Base-by-base conservation (phyloP, 441 rosid genomes). In the Adansonia gregorii region DNA sequence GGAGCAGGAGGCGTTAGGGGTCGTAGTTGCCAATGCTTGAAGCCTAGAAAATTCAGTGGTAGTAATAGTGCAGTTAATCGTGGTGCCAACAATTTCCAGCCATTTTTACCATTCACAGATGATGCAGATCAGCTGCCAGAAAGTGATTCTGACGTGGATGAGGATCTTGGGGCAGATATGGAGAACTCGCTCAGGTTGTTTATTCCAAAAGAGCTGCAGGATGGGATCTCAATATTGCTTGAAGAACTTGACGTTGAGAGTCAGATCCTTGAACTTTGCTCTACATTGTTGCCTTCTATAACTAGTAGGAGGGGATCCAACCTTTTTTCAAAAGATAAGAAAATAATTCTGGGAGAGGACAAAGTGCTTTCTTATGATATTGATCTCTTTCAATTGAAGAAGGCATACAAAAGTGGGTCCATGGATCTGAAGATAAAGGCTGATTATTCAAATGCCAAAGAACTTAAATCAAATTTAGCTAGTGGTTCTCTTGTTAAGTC, bases 1-100 rank as follows among this genome's bases (percentile, higher is more conserved):
- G 99, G 99, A 87, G 99, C 99, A 17, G 99, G 99, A 76, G 98
- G 99, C 85, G 99, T 93, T 77, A 92, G 97, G 85, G 98, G 99
- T 76, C 91, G 95, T 89, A 92, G 84, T 86, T 97, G 99, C 76
- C 99, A 93, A 79, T 95, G 99, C 85, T 84, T 95, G 91, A 97
- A 97, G 87, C 98, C 99, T 75, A 95, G 98, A 52, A 93, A 95
- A 86, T 91, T 88, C 83, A 90, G 87, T 78, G 94, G 91, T 79
- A 86, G 74, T 86, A 94, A 89, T 75, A 86, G 73, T 64, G 85
- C 81, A 45, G 90, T 94, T 66, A 78, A 85, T 76, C 90, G 88
- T 66, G 82, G 81, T 79, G 82, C 92, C 60, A 86, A 84, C 86
- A 89, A 87, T 82, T 88, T 93, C 72, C 99, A 86, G 66, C 83